A percentile compares a stretch with the other conserved stretches of the same genome.
phyloP scores from a whole-genome alignment of 257 asterid species.

The Forsythia suspensa region DNA sequence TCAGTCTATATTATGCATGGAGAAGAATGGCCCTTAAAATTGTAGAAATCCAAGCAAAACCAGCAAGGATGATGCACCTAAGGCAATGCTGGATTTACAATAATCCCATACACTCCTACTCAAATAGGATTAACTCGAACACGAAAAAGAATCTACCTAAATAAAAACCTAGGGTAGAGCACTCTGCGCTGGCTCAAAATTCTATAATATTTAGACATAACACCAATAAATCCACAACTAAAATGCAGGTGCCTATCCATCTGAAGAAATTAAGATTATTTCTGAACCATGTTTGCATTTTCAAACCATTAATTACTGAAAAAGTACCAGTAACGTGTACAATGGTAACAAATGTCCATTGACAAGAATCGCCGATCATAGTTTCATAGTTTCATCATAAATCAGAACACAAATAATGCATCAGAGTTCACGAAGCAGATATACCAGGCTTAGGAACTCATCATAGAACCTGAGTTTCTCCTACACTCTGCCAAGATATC shows the following conservation, averaged over 20 bases:
- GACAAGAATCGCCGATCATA: neutral
- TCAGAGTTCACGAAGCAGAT: neutral
- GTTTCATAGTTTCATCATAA: neutral
- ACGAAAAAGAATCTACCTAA: no score
- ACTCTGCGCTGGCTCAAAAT: no score
- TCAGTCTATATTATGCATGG: no score
- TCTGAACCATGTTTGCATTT: neutral
- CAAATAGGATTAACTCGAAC: no score
- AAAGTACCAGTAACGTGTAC: neutral
- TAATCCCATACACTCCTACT: no score
- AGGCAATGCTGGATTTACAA: no score
- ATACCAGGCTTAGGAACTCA: slow-evolving; percentile 23
- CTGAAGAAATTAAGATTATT: neutral
- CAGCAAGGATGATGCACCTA: no score
- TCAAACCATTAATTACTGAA: slow-evolving; percentile 5
- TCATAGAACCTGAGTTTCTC: slow-evolving; percentile 47
- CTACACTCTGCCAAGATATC: slow-evolving; percentile 60
- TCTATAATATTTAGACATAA: no score
- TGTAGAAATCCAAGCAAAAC: no score
- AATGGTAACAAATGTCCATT: neutral
- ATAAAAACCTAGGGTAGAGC: no score
- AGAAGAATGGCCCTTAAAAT: no score
- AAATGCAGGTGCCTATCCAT: neutral
- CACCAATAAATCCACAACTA: neutral
- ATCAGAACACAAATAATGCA: neutral